Evolutionary conservation across 2,329 filamentous ascomycete species (phyloP), one percentile per base, ranked within the genome.

Genomic region (Teratosphaeria destructans): DNA sequence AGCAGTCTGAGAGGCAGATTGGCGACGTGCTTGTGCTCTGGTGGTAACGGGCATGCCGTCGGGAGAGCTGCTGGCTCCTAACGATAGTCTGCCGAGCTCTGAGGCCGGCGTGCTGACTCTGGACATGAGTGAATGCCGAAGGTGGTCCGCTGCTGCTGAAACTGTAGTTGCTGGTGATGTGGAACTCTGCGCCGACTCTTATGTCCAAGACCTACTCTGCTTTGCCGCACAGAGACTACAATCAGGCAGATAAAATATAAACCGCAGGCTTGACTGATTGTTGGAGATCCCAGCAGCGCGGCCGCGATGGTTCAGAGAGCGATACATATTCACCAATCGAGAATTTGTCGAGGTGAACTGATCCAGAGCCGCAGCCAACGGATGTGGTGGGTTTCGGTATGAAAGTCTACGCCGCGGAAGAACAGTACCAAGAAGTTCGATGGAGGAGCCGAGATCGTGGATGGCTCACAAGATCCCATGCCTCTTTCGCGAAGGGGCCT

Each of bases 41-140:
- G 58, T 59, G n/a, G 34, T 34, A 35, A 52, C 56, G 6, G 59
- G 59, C 59, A 60, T 60, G 12, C 39, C 52, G 19, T 52, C 35
- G 16, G 47, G 19, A 52, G 29, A 23, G 11, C 26, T 29, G 52
- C 49, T n/a, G 47, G 43, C 52, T 14, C 56, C 47, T 23, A 58
- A 26, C 5, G 26, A 29, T 49, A 60, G 32, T 12, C 53, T 54
- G 26, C 55, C 59, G 19, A 60, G 35, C 7, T 43, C 56, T 14
- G 59, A 58, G 32, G 35, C 47, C 34, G 59, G 59, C n/a, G 56
- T 55, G 3, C 26, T 52, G 59, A n/a, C 26, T 55, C 56, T 32
- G 19, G 59, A 52, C 59, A 60, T 59, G 35, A 34, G 54, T 49
- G n/a, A 19, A 5, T 23, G 43, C 14, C 6, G 5, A 58, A 32